These are phyloP conservation scores for Basipetospora chlamydospora DNA, from an alignment of 2,329 filamentous ascomycete genomes.

Conservation along the genomic window DNA sequence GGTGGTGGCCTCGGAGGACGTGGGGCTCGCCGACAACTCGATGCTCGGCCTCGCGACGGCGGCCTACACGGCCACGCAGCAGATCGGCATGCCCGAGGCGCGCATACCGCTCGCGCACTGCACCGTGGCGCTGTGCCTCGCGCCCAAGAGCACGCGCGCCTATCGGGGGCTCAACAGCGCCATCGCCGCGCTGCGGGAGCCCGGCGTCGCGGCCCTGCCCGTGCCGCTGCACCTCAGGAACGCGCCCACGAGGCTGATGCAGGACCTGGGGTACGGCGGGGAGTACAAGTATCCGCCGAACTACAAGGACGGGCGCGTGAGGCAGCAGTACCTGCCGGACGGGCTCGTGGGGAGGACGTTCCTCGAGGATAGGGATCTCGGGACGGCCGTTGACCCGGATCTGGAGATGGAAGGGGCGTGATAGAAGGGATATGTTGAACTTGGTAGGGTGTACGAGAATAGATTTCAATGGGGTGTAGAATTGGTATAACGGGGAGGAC, in stretches of 20 bases:
- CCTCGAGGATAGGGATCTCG: conserved; percentile 67
- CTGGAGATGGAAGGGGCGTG: conserved; percentile 18
- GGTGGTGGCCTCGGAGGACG: conserved; percentile 86
- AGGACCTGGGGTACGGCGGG: conserved; percentile 76
- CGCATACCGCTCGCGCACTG: conserved; percentile 84
- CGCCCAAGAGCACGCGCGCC: conserved; percentile 74
- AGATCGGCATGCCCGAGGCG: conserved; percentile 90
- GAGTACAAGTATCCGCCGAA: conserved; percentile 97
- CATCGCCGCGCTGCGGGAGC: conserved; percentile 64
- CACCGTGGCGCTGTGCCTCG: conserved; percentile 63
- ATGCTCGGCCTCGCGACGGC: conserved; percentile 75
- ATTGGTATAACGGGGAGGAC: neutral
- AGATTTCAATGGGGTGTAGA: too few species aligned
- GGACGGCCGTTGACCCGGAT: conserved; percentile 62
- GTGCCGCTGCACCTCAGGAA: conserved; percentile 83
- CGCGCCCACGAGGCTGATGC: conserved; percentile 84
- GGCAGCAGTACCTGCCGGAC: conserved; percentile 82
- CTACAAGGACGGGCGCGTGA: conserved; percentile 66
- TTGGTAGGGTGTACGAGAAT: neutral
- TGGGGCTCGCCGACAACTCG: conserved; percentile 76
- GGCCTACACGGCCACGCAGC: conserved; percentile 75
- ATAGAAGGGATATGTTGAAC: neutral
- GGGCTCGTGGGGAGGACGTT: conserved; percentile 57
- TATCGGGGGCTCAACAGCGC: conserved; percentile 76
- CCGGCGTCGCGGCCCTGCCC: conserved; percentile 65